These are phyloP conservation scores for Endoconidiophora polonica DNA, from an alignment of 2,329 filamentous ascomycete genomes.

Conservation along the genomic window DNA sequence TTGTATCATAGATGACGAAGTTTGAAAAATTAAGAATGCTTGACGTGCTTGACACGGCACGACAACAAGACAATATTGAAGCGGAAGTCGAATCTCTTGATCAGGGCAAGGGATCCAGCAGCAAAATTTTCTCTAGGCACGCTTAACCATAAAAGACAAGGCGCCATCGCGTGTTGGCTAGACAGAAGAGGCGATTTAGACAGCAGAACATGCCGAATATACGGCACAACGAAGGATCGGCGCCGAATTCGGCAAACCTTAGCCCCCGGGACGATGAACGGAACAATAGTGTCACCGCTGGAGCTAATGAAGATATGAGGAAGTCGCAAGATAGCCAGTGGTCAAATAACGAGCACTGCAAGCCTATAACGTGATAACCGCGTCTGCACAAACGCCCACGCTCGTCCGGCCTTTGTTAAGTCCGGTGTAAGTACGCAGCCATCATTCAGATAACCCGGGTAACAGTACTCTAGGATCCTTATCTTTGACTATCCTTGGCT, in stretches of 20 bases:
- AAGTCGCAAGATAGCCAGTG: no score
- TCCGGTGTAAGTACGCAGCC: no score
- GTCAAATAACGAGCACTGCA: no score
- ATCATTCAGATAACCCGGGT: no score
- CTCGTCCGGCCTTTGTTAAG: no score
- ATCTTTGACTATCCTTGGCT: no score
- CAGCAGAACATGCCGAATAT: constrained; percentile 1
- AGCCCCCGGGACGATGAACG: background rate
- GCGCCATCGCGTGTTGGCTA: background rate
- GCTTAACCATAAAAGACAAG: background rate
- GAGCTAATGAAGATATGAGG: no score
- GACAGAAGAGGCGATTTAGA: no score
- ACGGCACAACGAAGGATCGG: constrained; percentile 1
- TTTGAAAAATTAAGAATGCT: background rate
- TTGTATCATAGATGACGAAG: background rate
- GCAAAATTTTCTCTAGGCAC: background rate
- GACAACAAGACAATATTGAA: background rate
- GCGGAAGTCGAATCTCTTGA: background rate
- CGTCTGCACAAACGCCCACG: no score
- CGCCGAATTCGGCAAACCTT: constrained; percentile 10
- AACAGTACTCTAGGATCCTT: no score
- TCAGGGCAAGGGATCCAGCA: no score
- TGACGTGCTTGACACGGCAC: background rate
- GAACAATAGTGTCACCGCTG: no score
- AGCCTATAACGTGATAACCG: background rate